phyloP scores from a whole-genome alignment of 805 yeast genomes.

The Yarrowia porcina region DNA sequence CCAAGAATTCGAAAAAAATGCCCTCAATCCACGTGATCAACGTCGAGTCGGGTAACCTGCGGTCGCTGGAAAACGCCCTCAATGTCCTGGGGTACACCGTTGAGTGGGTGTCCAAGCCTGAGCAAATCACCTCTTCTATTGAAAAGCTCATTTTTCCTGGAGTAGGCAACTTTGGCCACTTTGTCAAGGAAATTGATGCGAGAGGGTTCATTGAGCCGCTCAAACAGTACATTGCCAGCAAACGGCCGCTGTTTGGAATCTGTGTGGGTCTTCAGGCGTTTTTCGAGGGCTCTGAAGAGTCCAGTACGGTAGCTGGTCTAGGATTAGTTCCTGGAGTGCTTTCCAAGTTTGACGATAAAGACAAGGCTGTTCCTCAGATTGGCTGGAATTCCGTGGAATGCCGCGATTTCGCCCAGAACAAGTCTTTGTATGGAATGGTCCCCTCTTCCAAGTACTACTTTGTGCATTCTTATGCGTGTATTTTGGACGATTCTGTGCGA shows the following conservation, averaged over 20 bases:
- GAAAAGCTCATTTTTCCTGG: conserved; percentile 79
- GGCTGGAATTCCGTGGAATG: conserved; percentile 72
- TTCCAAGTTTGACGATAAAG: conserved; percentile 55
- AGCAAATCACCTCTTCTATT: conserved; percentile 53
- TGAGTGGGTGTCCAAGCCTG: conserved; percentile 33
- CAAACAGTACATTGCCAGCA: conserved; percentile 62
- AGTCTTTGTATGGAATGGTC: conserved; percentile 57
- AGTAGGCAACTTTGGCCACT: conserved; percentile 96
- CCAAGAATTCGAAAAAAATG: too few species aligned
- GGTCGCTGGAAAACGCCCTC: conserved; percentile 84
- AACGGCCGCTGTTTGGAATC: conserved; percentile 89
- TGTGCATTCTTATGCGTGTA: conserved; percentile 90
- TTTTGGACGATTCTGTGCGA: conserved; percentile 32
- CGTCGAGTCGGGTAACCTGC: conserved; percentile 90
- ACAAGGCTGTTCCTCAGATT: conserved; percentile 89
- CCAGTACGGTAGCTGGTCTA: conserved; percentile 59
- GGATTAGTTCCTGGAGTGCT: conserved; percentile 54
- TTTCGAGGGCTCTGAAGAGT: conserved; percentile 72
- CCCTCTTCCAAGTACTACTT: conserved; percentile 77
- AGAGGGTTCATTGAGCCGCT: conserved; percentile 67
- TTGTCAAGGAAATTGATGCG: conserved; percentile 63
- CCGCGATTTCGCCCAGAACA: conserved; percentile 28
- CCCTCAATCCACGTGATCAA: conserved; percentile 61
- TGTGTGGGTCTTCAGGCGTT: conserved; percentile 95
- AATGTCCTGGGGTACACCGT: conserved; percentile 64